phyloP scores from a whole-genome alignment of 345 rosid species.

The Noccaea caerulescens region DNA sequence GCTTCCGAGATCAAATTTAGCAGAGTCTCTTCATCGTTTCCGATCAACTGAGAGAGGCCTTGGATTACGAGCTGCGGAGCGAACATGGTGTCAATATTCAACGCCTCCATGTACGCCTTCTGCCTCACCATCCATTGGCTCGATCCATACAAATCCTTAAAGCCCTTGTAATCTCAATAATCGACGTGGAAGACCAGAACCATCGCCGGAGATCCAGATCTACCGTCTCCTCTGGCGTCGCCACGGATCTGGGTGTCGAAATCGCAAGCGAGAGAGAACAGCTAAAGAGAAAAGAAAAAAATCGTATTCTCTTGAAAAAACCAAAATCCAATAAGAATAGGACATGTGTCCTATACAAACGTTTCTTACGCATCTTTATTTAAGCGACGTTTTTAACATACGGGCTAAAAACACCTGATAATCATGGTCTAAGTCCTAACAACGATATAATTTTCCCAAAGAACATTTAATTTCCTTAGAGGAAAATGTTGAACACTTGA shows the following conservation, averaged over 20 bases:
- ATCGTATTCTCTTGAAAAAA: too few relatives aligned
- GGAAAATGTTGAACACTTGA: conserved; percentile 28
- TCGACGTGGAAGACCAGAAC: conserved; percentile 81
- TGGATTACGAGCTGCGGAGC: conserved; percentile 85
- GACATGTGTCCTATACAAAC: too few relatives aligned
- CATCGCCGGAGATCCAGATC: conserved; percentile 53
- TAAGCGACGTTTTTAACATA: too few relatives aligned
- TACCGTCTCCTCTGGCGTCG: conserved; percentile 11
- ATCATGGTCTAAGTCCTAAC: too few relatives aligned
- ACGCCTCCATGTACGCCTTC: conserved; percentile 83
- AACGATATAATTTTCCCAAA: conserved; percentile 12
- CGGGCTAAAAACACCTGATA: too few relatives aligned
- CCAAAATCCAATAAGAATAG: too few relatives aligned
- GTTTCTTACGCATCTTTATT: too few relatives aligned
- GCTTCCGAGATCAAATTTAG: conserved; percentile 59
- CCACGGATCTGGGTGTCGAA: conserved; percentile 53
- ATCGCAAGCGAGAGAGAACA: conserved; percentile 42
- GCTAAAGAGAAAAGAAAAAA: too few relatives aligned
- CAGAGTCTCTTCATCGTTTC: conserved; percentile 65
- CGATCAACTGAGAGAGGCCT: conserved; percentile 67
- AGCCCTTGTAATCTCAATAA: conserved; percentile 91
- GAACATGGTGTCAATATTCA: conserved; percentile 81
- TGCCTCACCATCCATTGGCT: conserved; percentile 88
- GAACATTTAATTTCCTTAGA: conserved; percentile 20
- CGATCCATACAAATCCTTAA: conserved; percentile 86